Evolutionary conservation across 2,329 filamentous ascomycete genomes (phyloP).

Genomic region (Rhexocercosporidium sp.): DNA sequence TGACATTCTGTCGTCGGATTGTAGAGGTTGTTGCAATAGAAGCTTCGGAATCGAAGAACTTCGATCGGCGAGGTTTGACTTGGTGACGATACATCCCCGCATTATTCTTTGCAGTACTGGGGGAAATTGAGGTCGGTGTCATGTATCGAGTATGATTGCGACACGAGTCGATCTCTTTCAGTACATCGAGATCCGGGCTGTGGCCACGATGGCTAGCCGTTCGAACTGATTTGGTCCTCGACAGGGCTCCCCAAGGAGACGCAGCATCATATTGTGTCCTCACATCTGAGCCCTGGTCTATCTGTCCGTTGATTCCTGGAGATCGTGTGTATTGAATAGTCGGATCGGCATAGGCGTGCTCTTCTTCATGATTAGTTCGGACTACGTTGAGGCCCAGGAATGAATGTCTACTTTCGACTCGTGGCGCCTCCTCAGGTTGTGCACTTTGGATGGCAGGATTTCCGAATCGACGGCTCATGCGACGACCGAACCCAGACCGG

Average conservation of each 20-base stretch:
- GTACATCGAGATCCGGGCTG: background rate
- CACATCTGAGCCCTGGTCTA: slow-evolving; percentile 12
- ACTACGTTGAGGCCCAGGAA: slow-evolving; percentile 36
- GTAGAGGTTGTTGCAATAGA: slow-evolving; percentile 42
- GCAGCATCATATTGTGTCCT: slow-evolving; percentile 26
- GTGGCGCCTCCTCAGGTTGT: slow-evolving; percentile 36
- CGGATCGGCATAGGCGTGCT: slow-evolving; percentile 30
- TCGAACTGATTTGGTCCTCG: slow-evolving; percentile 18
- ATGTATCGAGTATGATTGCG: slow-evolving; percentile 30
- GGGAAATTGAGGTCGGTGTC: slow-evolving; percentile 23
- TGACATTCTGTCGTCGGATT: slow-evolving; percentile 49
- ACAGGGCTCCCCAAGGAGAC: slow-evolving; percentile 21
- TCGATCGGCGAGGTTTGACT: slow-evolving; percentile 17
- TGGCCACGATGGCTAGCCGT: slow-evolving; percentile 3
- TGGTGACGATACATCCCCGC: slow-evolving; percentile 10
- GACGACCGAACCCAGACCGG: slow-evolving; percentile 42
- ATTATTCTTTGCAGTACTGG: background rate
- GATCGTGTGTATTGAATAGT: slow-evolving; percentile 20
- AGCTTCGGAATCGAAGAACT: slow-evolving; percentile 28
- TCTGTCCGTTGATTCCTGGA: slow-evolving; percentile 23
- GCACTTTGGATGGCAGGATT: slow-evolving; percentile 35
- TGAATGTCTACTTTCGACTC: slow-evolving; percentile 39
- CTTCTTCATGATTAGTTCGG: slow-evolving; percentile 36
- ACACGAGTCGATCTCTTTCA: slow-evolving; percentile 16
- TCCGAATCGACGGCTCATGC: slow-evolving; percentile 33